Conservation (phyloP, 805 yeast species). For the Brettanomyces custersianus region DNA sequence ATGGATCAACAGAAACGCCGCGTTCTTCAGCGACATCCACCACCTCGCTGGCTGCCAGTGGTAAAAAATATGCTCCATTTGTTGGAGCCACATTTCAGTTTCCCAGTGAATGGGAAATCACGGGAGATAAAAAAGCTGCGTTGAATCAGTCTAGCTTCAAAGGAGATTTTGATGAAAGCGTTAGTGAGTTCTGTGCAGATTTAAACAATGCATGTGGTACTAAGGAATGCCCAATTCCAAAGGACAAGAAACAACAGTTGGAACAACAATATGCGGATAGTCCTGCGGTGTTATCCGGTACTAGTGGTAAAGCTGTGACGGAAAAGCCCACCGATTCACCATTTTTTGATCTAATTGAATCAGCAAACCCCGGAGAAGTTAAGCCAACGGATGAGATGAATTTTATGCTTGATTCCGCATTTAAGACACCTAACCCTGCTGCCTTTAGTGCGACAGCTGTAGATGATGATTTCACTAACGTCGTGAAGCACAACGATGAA, state of each 20-base stretch:
- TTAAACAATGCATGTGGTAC: conserved; percentile 81
- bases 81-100: conserved; percentile 2
- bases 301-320: not conserved
- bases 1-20: not conserved
- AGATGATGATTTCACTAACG: conserved; percentile 5
- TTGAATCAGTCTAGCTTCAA: conserved; percentile 17
- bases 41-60: not conserved
- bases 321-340: not conserved
- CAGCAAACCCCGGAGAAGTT: not conserved
- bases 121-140: conserved; percentile 1
- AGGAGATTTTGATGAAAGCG: conserved; percentile 55
- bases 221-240: conserved; percentile 58
- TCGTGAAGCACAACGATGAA: conserved; percentile 6
- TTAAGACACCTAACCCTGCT: conserved; percentile 4
- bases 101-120: conserved; percentile 6
- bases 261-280: not conserved
- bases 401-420: not conserved
- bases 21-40: not conserved
- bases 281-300: not conserved
- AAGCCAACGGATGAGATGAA: conserved; percentile 2
- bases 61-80: not conserved
- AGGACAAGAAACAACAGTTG: conserved; percentile 9
- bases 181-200: conserved; percentile 66
- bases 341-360: conserved; percentile 1
- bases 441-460: conserved; percentile 12